Evolutionary conservation across 148 eudicot species (phyloP).

Genomic region (Spergularia marina): DNA sequence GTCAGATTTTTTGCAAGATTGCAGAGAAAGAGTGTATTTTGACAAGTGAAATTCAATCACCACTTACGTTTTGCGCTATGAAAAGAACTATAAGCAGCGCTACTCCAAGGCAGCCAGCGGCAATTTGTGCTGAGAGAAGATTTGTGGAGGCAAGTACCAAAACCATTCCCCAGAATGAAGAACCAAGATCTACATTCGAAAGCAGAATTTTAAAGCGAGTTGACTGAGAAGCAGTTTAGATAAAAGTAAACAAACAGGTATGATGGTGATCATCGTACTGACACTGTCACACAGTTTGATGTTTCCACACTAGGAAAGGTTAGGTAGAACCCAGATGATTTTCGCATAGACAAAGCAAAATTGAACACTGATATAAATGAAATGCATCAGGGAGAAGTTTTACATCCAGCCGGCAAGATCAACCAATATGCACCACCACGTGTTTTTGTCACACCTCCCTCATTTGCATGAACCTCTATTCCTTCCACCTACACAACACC

Average conservation of each 20-base stretch:
- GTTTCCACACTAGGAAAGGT: background rate
- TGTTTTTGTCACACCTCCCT: conserved; percentile 81
- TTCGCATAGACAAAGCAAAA: background rate
- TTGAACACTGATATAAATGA: background rate
- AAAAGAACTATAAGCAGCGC: conserved; percentile 81
- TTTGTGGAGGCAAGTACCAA: conserved; percentile 90
- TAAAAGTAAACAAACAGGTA: background rate
- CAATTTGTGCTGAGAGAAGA: conserved; percentile 78
- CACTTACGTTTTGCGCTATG: conserved; percentile 81
- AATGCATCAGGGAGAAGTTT: conserved; percentile 16
- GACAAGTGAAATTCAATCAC: background rate
- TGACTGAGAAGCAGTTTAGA: background rate
- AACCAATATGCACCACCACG: conserved; percentile 92
- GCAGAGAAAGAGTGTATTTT: conserved; percentile 17
- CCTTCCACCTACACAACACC: conserved; percentile 66
- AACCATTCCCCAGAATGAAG: conserved; percentile 99
- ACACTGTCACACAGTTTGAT: background rate
- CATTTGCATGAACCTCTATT: conserved; percentile 89
- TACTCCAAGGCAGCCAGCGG: conserved; percentile 89
- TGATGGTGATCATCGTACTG: background rate
- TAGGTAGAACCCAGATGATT: background rate
- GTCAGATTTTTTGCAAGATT: conserved; percentile 13
- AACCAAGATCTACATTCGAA: conserved; percentile 72
- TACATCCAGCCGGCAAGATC: conserved; percentile 95
- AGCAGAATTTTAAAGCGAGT: conserved; percentile 12